A percentile compares a stretch with the other conserved stretches of the same genome.
Conservation (phyloP, 768 basidiomycete genomes). For the Filobasidium floriforme region DNA sequence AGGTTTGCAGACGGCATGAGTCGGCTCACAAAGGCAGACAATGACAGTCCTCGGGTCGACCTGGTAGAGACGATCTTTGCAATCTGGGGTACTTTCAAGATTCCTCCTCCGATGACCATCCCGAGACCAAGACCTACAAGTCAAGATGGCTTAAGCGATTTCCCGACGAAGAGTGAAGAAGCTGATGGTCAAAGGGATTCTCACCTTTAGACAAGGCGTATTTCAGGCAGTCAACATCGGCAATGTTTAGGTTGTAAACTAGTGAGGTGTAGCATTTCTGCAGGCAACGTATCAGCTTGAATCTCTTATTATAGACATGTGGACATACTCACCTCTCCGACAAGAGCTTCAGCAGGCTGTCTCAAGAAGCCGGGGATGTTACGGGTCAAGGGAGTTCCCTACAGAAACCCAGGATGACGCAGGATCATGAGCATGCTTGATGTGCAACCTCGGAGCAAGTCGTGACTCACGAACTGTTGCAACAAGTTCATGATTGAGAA, state of each 20-base stretch:
- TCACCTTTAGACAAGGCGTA: constrained; percentile 78
- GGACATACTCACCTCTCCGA: constrained; percentile 60
- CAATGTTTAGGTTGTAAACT: constrained; percentile 72
- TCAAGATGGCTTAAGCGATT: constrained; percentile 81
- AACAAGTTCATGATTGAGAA: constrained; percentile 10
- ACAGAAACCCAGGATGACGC: not conserved
- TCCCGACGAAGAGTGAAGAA: constrained; percentile 62
- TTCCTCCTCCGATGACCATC: constrained; percentile 79
- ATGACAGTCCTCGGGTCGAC: constrained; percentile 78
- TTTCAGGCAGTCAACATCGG: constrained; percentile 75
- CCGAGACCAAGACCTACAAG: constrained; percentile 88
- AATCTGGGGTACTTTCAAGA: constrained; percentile 96
- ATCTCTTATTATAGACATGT: not conserved
- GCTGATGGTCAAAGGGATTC: constrained; percentile 50
- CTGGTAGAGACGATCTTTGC: constrained; percentile 40
- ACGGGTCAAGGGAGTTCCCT: constrained; percentile 54
- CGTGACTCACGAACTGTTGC: constrained; percentile 11
- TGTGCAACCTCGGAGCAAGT: not conserved
- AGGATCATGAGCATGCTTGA: not conserved
- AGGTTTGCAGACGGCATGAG: too few species aligned
- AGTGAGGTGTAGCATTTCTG: constrained; percentile 87
- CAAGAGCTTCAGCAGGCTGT: constrained; percentile 69
- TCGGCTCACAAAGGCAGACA: constrained; percentile 62
- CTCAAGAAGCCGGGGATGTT: constrained; percentile 79
- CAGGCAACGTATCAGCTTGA: constrained; percentile 10